These are phyloP conservation scores for Pseudomonodictys pantanalensis DNA, from an alignment of 495 filamentous ascomycete genomes.

Conservation along the genomic window DNA sequence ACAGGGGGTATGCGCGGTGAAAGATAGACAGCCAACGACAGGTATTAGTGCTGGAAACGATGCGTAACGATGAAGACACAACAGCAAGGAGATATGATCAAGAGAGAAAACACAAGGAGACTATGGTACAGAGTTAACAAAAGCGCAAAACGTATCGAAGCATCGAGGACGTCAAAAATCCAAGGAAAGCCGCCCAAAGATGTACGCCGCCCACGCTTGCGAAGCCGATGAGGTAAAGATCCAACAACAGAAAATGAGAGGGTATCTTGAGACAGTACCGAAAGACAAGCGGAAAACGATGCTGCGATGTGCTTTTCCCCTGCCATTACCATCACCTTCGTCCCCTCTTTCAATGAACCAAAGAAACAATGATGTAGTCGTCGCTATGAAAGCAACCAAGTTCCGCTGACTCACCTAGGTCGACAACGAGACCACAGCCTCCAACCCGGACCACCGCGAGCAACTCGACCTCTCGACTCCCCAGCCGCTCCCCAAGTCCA, in stretches of 20 bases:
- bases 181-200: background rate
- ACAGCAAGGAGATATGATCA: no score
- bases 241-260: background rate
- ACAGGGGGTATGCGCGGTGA: no score
- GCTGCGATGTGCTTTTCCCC: background rate
- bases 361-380: background rate
- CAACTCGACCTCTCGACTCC: slow-evolving; percentile 88
- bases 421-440: slow-evolving; percentile 45
- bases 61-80: no score
- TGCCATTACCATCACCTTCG: slow-evolving; percentile 17
- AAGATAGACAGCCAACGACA: no score
- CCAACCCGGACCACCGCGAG: slow-evolving; percentile 65
- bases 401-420: slow-evolving; percentile 26
- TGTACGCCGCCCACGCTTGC: background rate
- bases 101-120: no score
- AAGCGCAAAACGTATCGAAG: no score
- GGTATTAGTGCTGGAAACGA: no score
- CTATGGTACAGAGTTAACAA: no score
- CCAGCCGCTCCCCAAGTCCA: slow-evolving; percentile 60
- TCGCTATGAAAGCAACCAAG: background rate
- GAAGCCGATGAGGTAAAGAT: background rate
- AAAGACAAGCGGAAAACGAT: background rate
- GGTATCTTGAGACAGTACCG: slow-evolving; percentile 16
- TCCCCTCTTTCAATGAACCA: background rate
- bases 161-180: no score